Evolutionary conservation across 257 asterid genomes (phyloP), one percentile per base, ranked within the genome.

Genomic region (Datura wrightii): DNA sequence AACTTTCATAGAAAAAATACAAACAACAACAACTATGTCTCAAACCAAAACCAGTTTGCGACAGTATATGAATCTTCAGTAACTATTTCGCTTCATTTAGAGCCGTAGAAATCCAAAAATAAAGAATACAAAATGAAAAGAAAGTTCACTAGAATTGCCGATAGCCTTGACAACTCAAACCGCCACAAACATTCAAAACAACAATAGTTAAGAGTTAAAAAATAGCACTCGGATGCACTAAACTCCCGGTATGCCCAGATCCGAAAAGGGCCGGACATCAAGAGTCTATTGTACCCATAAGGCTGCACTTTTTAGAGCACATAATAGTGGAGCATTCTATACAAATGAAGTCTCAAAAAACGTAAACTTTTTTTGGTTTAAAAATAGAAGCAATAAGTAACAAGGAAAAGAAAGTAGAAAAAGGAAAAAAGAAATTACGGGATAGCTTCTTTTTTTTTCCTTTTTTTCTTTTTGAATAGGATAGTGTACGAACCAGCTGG

Each of bases 81-180:
- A 62, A 7, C 66, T 60, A 60, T 9, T 16, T 19, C 14, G 6
- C 70, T 31, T 24, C 44, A 39, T 0, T 67, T 37, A 67, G 50
- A 67, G 48, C 24, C 24, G 5, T 41, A 15, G 10, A 67, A 15
- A 19, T n/a, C 58, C 31, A 48, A 6, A 50, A 13, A 34, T 50
- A 62, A 76, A 13, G 46, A 50, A 76, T 7, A 31, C 15, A 13
- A 39, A 50, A 50, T 76, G 46, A 48, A 16, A 48, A 24, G 46
- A 7, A 31, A 76, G 7, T 10, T 48, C 42, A 48, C 42, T 3
- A 46, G 37, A 48, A 19, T 74, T 4, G 4, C 24, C 81, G 50
- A 76, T 50, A 50, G 2, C 44, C 46, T 48, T 24, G 78, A 69
- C 78, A 76, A 72, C 59, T 72, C 6, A 72, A 69, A 74, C 42